Evolutionary conservation across 1,284 basidiomycete species (phyloP), one percentile per base, ranked within the genome.

Genomic region (Erythrobasidium hasegawianum): DNA sequence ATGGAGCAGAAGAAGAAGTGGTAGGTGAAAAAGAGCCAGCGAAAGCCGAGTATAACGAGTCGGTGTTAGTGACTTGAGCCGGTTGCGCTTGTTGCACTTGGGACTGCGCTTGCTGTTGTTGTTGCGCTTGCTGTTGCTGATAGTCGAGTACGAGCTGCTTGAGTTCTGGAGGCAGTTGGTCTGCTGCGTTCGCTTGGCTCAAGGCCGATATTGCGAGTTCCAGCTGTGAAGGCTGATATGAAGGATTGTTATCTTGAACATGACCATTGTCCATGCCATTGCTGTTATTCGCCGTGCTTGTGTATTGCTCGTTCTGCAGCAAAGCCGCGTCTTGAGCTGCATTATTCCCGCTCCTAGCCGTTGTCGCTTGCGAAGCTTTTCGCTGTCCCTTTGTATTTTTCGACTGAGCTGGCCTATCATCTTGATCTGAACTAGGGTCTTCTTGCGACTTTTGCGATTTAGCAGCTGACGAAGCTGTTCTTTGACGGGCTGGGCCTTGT

Each of bases 201-300:
- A 27, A 11, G 10, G 53, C 33, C 22, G 14, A 5, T 16, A 27
- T 22, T 27, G 53, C n/a, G 1, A n/a, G 11, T 55, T 20, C 53
- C n/a, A 18, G 26, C 20, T 55, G 53, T 18, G 53, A 55, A 27
- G 41, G 40, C 47, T 14, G 43, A 27, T 40, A 58, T 58, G 22
- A 41, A 20, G 39, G 45, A 45, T 11, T n/a, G n/a, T n/a, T 27
- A 41, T 40, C 47, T 27, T 11, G 43, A 27, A 13, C 16, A 18
- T 18, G 5, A 4, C 45, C 45, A n/a, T n/a, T n/a, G n/a, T n/a
- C n/a, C n/a, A n/a, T n/a, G n/a, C n/a, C n/a, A n/a, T n/a, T n/a
- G n/a, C n/a, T n/a, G n/a, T n/a, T n/a, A n/a, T n/a, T n/a, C n/a
- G n/a, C n/a, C n/a, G n/a, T n/a, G n/a, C n/a, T n/a, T n/a, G n/a